These are phyloP conservation scores for Emericellopsis terricola DNA, from an alignment of 495 filamentous ascomycete genomes.

Conservation along the genomic window DNA sequence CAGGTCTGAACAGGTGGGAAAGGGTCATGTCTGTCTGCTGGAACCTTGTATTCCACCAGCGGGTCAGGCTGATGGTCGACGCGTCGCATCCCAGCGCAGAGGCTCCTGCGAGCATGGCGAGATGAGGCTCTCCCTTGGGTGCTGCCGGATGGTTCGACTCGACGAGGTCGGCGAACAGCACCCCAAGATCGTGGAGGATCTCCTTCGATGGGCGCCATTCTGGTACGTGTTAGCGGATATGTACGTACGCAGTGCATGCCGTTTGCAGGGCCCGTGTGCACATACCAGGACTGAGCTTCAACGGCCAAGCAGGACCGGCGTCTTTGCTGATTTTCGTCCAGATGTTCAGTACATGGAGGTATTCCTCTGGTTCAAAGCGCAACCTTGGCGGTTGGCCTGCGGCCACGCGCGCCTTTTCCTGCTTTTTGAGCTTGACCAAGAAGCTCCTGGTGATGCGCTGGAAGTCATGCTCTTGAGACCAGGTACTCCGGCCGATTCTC, in stretches of 20 bases:
- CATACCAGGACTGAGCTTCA: no score
- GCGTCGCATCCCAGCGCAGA: neutral
- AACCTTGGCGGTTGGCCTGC: no score
- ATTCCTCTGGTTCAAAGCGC: neutral
- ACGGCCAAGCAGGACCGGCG: neutral
- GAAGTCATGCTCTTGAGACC: no score
- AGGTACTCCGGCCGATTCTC: no score
- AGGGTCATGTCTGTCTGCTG: neutral
- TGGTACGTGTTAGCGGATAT: neutral
- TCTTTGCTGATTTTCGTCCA: neutral
- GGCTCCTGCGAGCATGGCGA: slow-evolving; percentile 1
- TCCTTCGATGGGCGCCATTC: neutral
- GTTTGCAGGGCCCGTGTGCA: no score
- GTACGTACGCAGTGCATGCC: no score
- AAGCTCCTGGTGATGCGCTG: no score
- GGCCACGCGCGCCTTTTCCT: no score
- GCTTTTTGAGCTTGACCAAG: no score
- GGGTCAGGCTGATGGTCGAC: neutral
- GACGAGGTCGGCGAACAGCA: neutral
- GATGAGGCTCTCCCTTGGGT: neutral
- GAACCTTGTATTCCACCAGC: neutral
- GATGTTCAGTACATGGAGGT: neutral
- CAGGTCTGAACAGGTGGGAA: neutral
- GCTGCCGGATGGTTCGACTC: neutral
- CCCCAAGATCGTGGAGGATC: neutral